Evolutionary conservation across 2,329 filamentous ascomycete species (phyloP), one percentile per base, ranked within the genome.

Genomic region (Simplicillium sp.): DNA sequence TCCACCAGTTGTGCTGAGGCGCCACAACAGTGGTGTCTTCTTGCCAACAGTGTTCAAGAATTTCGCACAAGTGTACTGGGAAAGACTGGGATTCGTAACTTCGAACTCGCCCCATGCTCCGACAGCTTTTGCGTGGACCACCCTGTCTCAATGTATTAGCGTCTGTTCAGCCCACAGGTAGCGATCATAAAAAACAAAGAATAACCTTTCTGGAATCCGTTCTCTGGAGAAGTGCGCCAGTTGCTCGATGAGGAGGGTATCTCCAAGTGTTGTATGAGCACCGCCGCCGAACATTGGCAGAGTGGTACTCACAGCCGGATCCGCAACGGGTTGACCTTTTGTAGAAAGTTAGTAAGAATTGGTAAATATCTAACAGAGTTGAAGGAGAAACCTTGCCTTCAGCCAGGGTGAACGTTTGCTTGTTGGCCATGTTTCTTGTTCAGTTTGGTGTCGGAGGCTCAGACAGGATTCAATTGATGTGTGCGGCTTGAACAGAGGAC

Each of bases 1-100:
- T 6, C 79, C 78, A n/a, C 78, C 77, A 11, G 87, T 82, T 7
- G 81, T 86, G 0, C 80, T 85, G 54, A 86, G 82, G 15, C 82
- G 77, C 9, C 77, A 62, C 40, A 84, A 82, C 4, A 77, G 63
- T 0, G 77, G 63, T 39, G 57, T 61, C 53, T 73, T 75, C 50
- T 73, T 77, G 7, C 75, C 75, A 15, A 73, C 54, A 2, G 57
- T 57, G 37, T 56, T 69, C 11, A 81, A 59, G 47, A 80, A 75
- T 34, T 67, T 65, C 18, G 75, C 73, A 1, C 60, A 64, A 1
- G 71, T 78, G 39, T 79, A 52, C 48, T 80, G 67, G 3, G 71
- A 68, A 41, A 77, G 64, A 48, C 81, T 76, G 37, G 70, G 56
- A 17, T 58, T 45, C 1, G 73, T 78, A n/a, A 73, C 68, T 54